Conservation (phyloP, 2,329 filamentous ascomycete genomes). For the Sporothrix dimorphospora region DNA sequence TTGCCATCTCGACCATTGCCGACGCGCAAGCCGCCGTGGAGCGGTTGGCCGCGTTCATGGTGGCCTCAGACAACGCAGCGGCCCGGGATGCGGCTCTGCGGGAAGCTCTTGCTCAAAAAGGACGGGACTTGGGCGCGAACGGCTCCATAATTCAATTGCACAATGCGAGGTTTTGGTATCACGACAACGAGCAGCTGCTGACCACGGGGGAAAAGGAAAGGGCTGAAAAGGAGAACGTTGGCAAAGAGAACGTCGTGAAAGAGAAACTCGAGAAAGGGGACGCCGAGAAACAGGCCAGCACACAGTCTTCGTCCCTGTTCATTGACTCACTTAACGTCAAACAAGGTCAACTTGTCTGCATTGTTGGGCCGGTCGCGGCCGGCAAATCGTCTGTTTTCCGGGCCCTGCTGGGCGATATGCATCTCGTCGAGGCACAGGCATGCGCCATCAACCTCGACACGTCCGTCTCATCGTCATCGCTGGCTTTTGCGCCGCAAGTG, state of each 20-base stretch:
- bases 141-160: slow-evolving; percentile 29
- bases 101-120: slow-evolving; percentile 18
- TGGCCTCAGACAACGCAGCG: slow-evolving; percentile 29
- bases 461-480: slow-evolving; percentile 20
- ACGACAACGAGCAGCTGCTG: slow-evolving; percentile 31
- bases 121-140: not conserved
- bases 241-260: not conserved
- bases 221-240: not conserved
- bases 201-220: not conserved
- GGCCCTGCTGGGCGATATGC: slow-evolving; percentile 37
- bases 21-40: slow-evolving; percentile 36
- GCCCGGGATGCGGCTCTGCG: slow-evolving; percentile 22
- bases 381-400: slow-evolving; percentile 37
- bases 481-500: slow-evolving; percentile 38
- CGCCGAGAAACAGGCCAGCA: not conserved
- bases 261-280: not conserved
- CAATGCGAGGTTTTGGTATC: slow-evolving; percentile 33
- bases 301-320: not conserved
- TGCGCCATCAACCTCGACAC: slow-evolving; percentile 32
- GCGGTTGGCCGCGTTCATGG: slow-evolving; percentile 35
- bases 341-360: slow-evolving; percentile 30
- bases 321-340: slow-evolving; percentile 27
- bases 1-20: slow-evolving; percentile 36
- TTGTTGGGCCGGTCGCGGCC: slow-evolving; percentile 35
- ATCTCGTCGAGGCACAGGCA: slow-evolving; percentile 32